Evolutionary conservation across 495 filamentous ascomycete genomes (phyloP), one percentile per base, ranked within the genome.

Genomic region (Pseudevernia furfuracea): DNA sequence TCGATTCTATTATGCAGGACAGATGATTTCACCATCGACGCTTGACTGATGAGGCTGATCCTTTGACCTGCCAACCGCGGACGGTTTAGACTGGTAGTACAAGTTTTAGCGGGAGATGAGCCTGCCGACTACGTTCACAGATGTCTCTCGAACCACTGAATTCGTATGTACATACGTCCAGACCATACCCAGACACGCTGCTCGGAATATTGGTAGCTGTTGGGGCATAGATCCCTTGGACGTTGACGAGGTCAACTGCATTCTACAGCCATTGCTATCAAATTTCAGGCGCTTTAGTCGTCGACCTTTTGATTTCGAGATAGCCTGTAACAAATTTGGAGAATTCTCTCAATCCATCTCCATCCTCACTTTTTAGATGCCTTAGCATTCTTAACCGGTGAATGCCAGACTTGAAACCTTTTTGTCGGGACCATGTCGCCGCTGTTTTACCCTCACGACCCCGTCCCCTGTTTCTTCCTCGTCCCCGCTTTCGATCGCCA

Each of bases 361-460:
- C 59, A 38, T 66, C 59, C 37, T n/a, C 34, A 30, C 46, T 52
- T 52, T 68, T 49, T 15, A 62, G 59, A 43, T 41, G 14, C 53
- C 48, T 61, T 48, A 61, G 49, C 25, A 32, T 58, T 23, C 38
- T 62, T 59, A 59, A 43, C 63, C 58, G 48, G 46, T 23, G 17
- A 6, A 64, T 41, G 55, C 36, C 63, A 62, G 38, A 48, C 48
- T 49, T 44, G 30, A 60, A 30, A 58, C 58, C 48, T 12, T 36
- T 61, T 56, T 38, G 64, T 67, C 34, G 71, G 64, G 53, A 62
- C 67, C 30, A 70, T 60, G 48, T 62, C 65, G 36, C 59, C 36
- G 37, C 49, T 64, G 37, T 66, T 65, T 48, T 65, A 55, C 62
- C 64, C 52, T 57, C 61, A 48, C 41, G 58, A 66, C 39, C 43